These are phyloP conservation scores for Xerocomus brunneocitrinus DNA, from an alignment of 768 basidiomycete genomes.

Conservation along the genomic window DNA sequence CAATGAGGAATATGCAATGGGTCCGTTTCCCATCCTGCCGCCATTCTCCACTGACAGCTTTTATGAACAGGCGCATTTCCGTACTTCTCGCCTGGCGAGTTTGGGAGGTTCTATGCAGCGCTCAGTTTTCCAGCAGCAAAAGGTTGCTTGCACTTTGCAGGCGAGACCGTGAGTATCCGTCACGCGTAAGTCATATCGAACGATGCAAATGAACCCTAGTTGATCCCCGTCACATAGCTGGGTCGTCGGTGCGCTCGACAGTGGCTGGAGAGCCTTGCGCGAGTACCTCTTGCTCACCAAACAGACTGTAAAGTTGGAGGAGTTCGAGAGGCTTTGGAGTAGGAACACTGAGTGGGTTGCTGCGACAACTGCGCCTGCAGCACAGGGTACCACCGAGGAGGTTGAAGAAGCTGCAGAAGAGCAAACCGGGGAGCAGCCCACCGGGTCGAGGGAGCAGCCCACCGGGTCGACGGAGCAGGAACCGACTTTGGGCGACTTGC, in stretches of 20 bases:
- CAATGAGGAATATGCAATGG: slow-evolving; percentile 30
- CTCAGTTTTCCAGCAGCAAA: slow-evolving; percentile 30
- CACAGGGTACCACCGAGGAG: background rate
- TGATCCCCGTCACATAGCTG: slow-evolving; percentile 30
- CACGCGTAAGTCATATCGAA: slow-evolving; percentile 8
- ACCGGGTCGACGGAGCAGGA: background rate
- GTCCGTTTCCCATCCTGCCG: slow-evolving; percentile 16
- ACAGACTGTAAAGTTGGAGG: slow-evolving; percentile 1
- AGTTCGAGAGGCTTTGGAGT: slow-evolving; percentile 30
- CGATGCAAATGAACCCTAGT: background rate
- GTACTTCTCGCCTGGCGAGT: slow-evolving; percentile 39
- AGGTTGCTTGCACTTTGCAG: slow-evolving; percentile 13
- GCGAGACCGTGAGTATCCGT: slow-evolving; percentile 12
- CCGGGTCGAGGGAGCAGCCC: background rate
- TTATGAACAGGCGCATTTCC: slow-evolving; percentile 35
- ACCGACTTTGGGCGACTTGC: background rate
- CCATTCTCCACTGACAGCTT: background rate
- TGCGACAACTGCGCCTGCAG: too few relatives aligned
- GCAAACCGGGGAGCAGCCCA: background rate
- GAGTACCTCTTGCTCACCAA: slow-evolving; percentile 16
- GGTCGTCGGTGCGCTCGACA: slow-evolving; percentile 38
- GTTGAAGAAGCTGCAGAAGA: background rate
- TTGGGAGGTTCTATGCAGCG: slow-evolving; percentile 28
- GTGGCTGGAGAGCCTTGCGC: slow-evolving; percentile 33
- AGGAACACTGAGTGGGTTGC: background rate